These are phyloP conservation scores for Colletotrichum lindemuthianum DNA, from an alignment of 2,329 filamentous ascomycete genomes.

Conservation along the genomic window DNA sequence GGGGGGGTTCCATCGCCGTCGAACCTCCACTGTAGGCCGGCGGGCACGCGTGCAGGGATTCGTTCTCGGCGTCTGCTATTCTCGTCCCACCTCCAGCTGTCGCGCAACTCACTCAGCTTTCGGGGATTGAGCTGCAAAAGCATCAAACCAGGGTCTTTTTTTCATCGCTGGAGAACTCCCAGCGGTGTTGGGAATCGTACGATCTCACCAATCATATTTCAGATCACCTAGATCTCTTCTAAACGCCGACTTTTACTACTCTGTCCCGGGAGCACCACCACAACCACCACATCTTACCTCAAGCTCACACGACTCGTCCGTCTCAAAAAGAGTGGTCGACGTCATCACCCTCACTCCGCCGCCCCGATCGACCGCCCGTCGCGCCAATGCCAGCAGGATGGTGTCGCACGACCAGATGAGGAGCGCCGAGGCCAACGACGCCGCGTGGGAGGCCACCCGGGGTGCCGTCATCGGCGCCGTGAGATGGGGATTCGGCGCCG, in stretches of 20 bases:
- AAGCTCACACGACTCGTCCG: too few relatives aligned
- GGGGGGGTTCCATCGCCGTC: neutral
- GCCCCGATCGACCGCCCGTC: neutral
- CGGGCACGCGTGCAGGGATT: constrained; percentile 18
- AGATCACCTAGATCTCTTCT: too few relatives aligned
- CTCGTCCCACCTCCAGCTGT: constrained; percentile 13
- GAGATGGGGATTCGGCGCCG: constrained; percentile 78
- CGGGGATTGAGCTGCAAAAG: constrained; percentile 27
- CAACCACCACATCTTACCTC: too few relatives aligned
- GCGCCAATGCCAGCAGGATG: constrained; percentile 46
- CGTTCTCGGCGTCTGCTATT: constrained; percentile 29
- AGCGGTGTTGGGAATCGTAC: constrained; percentile 10
- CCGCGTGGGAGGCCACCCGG: constrained; percentile 75
- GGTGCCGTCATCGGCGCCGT: constrained; percentile 74
- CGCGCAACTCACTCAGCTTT: constrained; percentile 17
- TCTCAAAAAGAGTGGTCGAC: constrained; percentile 7
- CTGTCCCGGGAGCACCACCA: too few relatives aligned
- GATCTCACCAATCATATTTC: constrained; percentile 28
- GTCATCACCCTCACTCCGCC: constrained; percentile 24
- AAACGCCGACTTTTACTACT: too few relatives aligned
- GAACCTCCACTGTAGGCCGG: constrained; percentile 4
- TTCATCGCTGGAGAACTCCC: too few relatives aligned
- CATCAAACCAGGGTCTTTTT: constrained; percentile 10
- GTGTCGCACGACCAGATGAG: constrained; percentile 66
- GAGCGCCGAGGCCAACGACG: constrained; percentile 73